These are phyloP conservation scores for Metschnikowia anglica DNA, from an alignment of 805 yeast species.

Conservation along the genomic window DNA sequence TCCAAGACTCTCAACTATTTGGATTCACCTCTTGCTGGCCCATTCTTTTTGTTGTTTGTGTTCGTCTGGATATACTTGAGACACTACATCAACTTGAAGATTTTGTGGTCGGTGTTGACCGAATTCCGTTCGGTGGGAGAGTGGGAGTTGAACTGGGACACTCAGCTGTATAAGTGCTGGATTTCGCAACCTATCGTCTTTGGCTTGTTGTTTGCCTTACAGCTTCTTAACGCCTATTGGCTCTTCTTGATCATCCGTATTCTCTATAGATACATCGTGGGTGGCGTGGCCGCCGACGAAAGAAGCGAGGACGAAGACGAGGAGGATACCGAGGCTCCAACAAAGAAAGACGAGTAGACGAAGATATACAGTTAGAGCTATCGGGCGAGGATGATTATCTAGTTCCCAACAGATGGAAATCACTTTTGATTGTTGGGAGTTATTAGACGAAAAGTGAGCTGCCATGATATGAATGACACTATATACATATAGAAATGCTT, in stretches of 20 bases:
- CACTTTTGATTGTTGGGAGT: background rate
- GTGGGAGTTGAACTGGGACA: constrained; percentile 74
- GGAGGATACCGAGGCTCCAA: constrained; percentile 23
- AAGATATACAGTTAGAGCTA: too few relatives aligned
- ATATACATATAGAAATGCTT: constrained; percentile 6
- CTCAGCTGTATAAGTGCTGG: constrained; percentile 96
- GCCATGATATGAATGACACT: constrained; percentile 7
- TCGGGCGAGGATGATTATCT: too few relatives aligned
- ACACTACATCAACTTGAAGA: constrained; percentile 77
- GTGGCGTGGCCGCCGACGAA: constrained; percentile 70
- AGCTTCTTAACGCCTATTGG: constrained; percentile 88
- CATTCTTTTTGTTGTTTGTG: constrained; percentile 68
- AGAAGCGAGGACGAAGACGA: constrained; percentile 85
- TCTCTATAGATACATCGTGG: constrained; percentile 59
- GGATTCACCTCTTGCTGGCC: constrained; percentile 60
- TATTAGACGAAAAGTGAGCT: background rate
- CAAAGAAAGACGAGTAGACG: constrained; percentile 7
- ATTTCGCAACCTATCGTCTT: constrained; percentile 91
- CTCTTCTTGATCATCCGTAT: constrained; percentile 77
- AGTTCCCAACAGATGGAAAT: too few relatives aligned
- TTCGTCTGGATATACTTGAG: constrained; percentile 83
- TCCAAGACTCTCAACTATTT: constrained; percentile 89
- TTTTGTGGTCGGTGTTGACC: constrained; percentile 81
- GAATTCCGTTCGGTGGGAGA: constrained; percentile 86
- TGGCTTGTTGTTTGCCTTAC: constrained; percentile 71